A percentile compares a stretch with the other conserved stretches of the same genome.
These are phyloP conservation scores for Zygosaccharomyces pseudorouxii DNA, from an alignment of 805 yeast genomes.

Conservation along the genomic window DNA sequence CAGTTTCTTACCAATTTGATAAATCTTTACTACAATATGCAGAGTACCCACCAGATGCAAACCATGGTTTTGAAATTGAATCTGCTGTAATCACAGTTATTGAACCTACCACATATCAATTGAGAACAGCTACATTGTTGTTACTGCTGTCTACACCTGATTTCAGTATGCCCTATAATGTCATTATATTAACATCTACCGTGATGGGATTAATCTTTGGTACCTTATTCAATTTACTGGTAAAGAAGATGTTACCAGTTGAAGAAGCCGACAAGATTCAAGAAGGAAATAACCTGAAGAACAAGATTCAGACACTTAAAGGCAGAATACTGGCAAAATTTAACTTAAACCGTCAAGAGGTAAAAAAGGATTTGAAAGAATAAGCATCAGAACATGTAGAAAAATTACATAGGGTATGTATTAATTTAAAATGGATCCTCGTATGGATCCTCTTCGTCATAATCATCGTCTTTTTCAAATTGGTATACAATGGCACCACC, in stretches of 20 bases:
- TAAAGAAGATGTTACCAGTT: constrained; percentile 69
- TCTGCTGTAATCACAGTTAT: constrained; percentile 76
- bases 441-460: constrained; percentile 96
- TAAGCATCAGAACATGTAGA: background rate
- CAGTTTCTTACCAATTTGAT: constrained; percentile 74
- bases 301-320: constrained; percentile 20
- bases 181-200: constrained; percentile 88
- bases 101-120: constrained; percentile 41
- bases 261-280: constrained; percentile 51
- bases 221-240: constrained; percentile 69
- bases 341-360: constrained; percentile 2
- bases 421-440: constrained; percentile 78
- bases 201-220: constrained; percentile 92
- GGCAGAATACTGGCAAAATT: constrained; percentile 7
- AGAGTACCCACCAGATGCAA: constrained; percentile 99
- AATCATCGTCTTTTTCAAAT: constrained; percentile 94
- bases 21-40: constrained; percentile 77
- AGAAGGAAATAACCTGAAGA: constrained; percentile 18
- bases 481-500: constrained; percentile 97
- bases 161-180: constrained; percentile 98
- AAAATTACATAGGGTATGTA: background rate
- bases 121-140: constrained; percentile 82
- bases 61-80: constrained; percentile 92
- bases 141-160: constrained; percentile 93
- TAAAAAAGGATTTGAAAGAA: background rate